These are phyloP conservation scores for Tricholoma hemisulphureum DNA, from an alignment of 768 basidiomycete genomes.

Conservation along the genomic window DNA sequence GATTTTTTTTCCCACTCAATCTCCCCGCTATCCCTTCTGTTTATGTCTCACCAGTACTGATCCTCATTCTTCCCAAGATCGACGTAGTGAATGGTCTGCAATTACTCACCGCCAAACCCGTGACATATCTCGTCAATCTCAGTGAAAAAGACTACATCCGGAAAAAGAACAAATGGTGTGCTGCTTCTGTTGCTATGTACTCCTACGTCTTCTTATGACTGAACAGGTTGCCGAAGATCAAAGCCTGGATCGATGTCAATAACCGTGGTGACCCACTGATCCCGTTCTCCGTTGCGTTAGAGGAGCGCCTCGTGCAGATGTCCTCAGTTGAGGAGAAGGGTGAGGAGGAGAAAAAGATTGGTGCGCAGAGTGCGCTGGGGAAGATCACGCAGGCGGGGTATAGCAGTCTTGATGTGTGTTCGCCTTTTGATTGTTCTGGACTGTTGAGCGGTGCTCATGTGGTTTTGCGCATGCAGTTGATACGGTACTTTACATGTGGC, in stretches of 20 bases:
- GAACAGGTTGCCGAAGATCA: constrained; percentile 88
- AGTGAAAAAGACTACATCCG: constrained; percentile 92
- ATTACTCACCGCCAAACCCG: constrained; percentile 94
- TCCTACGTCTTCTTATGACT: background rate
- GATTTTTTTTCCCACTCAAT: constrained; percentile 21
- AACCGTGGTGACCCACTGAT: constrained; percentile 96
- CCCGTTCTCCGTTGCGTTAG: constrained; percentile 94
- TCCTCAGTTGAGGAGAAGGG: constrained; percentile 61
- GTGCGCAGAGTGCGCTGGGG: constrained; percentile 72
- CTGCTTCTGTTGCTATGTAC: background rate
- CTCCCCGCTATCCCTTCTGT: background rate
- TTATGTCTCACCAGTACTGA: constrained; percentile 17
- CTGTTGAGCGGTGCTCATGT: constrained; percentile 3
- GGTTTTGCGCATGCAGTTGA: constrained; percentile 51
- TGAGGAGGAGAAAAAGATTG: constrained; percentile 74
- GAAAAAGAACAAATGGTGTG: constrained; percentile 98
- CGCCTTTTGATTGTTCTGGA: background rate
- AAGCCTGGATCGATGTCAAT: constrained; percentile 95
- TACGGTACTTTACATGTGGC: constrained; percentile 96
- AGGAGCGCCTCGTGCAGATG: constrained; percentile 78
- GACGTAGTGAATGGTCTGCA: constrained; percentile 87
- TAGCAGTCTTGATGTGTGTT: constrained; percentile 71
- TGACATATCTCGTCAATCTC: constrained; percentile 97
- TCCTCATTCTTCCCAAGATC: constrained; percentile 48
- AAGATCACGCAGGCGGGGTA: constrained; percentile 98